Evolutionary conservation across 2,329 filamentous ascomycete species (phyloP).

Genomic region (Neonectria punicea): DNA sequence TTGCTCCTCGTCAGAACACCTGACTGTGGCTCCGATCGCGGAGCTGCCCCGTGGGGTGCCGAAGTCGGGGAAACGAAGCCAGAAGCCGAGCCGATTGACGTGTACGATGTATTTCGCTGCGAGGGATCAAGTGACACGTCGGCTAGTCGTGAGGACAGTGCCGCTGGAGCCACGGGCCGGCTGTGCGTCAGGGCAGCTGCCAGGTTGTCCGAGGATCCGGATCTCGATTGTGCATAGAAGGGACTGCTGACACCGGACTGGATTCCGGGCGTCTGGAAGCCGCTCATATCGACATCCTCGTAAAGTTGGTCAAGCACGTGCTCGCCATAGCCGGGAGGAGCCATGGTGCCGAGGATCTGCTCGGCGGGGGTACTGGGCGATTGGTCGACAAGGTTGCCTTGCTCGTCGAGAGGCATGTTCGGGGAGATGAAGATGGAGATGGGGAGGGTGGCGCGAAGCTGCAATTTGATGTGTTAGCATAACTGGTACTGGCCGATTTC

Average conservation of each 20-base stretch:
- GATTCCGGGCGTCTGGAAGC: constrained; percentile 81
- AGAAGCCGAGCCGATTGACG: constrained; percentile 55
- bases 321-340: constrained; percentile 92
- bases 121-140: constrained; percentile 68
- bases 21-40: constrained; percentile 56
- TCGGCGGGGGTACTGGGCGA: constrained; percentile 58
- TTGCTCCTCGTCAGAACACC: constrained; percentile 63
- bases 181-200: constrained; percentile 57
- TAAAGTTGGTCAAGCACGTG: constrained; percentile 92
- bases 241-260: constrained; percentile 84
- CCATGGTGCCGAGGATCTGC: constrained; percentile 70
- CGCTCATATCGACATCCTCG: constrained; percentile 82
- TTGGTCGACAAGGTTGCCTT: constrained; percentile 79
- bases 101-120: constrained; percentile 58
- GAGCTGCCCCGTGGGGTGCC: constrained; percentile 47
- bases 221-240: constrained; percentile 75
- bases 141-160: constrained; percentile 74
- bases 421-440: constrained; percentile 96
- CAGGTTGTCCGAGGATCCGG: constrained; percentile 85
- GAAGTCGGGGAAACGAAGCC: constrained; percentile 57
- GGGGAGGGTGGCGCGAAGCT: constrained; percentile 89
- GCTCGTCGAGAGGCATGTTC: constrained; percentile 87
- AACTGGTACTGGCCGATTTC: neutral
- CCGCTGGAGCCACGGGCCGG: constrained; percentile 57
- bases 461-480: constrained; percentile 20